A percentile compares a stretch with the other conserved stretches of the same genome.
Conservation (phyloP, 148 eudicot species). For the Chenopodium berlandieri region DNA sequence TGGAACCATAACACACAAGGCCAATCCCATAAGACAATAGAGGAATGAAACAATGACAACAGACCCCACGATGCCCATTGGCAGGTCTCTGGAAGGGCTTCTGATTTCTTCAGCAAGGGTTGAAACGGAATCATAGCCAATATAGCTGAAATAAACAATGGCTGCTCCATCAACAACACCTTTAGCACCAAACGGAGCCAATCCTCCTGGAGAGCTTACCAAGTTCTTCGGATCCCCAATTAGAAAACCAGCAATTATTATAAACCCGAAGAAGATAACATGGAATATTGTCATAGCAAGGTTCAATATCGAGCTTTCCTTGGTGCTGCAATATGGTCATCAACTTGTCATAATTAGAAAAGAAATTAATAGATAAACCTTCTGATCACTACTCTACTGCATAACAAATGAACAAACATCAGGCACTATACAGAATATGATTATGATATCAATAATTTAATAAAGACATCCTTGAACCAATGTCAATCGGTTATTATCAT, state of each 20-base stretch:
- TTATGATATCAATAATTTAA: not conserved
- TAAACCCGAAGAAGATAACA: slow-evolving; percentile 62
- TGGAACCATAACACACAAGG: slow-evolving; percentile 73
- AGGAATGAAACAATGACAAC: slow-evolving; percentile 59
- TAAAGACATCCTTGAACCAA: too few species aligned
- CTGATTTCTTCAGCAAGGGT: slow-evolving; percentile 89
- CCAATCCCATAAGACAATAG: slow-evolving; percentile 71
- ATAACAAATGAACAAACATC: not conserved
- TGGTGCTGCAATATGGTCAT: slow-evolving; percentile 52
- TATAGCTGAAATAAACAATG: slow-evolving; percentile 71
- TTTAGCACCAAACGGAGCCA: slow-evolving; percentile 67
- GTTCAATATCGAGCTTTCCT: slow-evolving; percentile 73
- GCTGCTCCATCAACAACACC: slow-evolving; percentile 88
- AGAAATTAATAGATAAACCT: not conserved
- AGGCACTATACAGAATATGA: not conserved
- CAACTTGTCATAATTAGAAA: not conserved
- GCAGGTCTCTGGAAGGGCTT: slow-evolving; percentile 63
- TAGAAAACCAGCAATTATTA: slow-evolving; percentile 61
- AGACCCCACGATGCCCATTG: slow-evolving; percentile 80
- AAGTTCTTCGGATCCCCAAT: slow-evolving; percentile 58
- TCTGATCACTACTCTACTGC: not conserved
- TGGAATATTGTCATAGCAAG: slow-evolving; percentile 65
- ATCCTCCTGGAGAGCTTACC: slow-evolving; percentile 54
- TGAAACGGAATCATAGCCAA: slow-evolving; percentile 86
- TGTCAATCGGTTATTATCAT: too few species aligned